phyloP scores from a whole-genome alignment of 2,329 filamentous ascomycete species.

The Aspergillus puulaauensis region DNA sequence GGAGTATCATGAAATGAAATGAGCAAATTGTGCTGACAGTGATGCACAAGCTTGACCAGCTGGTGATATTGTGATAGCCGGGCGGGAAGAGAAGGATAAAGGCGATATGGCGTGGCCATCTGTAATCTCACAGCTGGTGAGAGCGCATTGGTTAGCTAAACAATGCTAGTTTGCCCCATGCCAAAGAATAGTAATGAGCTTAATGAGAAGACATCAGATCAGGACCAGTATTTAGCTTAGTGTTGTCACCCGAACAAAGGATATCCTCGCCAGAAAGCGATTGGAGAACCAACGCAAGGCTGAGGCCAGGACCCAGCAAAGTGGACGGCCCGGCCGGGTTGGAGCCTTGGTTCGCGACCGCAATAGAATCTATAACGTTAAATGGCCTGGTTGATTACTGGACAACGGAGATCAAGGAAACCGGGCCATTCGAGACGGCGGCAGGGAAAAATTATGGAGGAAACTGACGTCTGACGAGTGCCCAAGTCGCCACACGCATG shows the following conservation, averaged over 20 bases:
- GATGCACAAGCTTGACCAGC: neutral
- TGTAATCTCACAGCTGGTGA: neutral
- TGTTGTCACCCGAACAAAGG: neutral
- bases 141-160: neutral
- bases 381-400: neutral
- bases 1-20: neutral
- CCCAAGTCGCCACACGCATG: slow-evolving; percentile 38
- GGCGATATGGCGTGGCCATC: neutral
- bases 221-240: neutral
- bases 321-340: slow-evolving; percentile 13
- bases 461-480: slow-evolving; percentile 20
- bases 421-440: neutral
- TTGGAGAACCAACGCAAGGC: neutral
- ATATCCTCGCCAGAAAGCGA: neutral
- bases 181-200: neutral
- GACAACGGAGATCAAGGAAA: neutral
- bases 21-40: neutral
- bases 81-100: neutral
- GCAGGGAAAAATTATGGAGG: neutral
- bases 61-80: slow-evolving; percentile 1
- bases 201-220: neutral
- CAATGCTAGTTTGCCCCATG: neutral
- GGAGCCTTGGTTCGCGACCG: slow-evolving; percentile 12
- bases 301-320: slow-evolving; percentile 1
- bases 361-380: neutral